Base-by-base conservation (phyloP, 257 asterid species). In the Vinca minor region DNA sequence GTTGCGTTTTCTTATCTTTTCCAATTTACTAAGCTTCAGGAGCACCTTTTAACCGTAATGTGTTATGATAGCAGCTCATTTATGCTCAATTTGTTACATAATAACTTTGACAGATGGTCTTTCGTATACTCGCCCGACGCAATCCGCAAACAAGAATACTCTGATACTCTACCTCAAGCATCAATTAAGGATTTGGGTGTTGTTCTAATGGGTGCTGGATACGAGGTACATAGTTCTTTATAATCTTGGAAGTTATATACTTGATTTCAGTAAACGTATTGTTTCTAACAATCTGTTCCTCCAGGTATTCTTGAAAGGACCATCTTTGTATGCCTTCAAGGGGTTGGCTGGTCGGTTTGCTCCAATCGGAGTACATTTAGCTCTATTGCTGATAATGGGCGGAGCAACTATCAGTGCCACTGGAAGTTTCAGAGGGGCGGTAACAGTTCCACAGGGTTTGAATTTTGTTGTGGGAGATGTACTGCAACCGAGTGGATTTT, bases 381-480 rank as follows among this genome's bases (percentile, higher is more conserved):
- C 96, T 1, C 59, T 92, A 75, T 75, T 89, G 56, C 77, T 92
- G 29, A 70, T 85, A 67, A 92, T 92, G 98, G 79, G 74, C 2
- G 98, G 96, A 55, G 98, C 95, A 77, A 92, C 94, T 75, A 79
- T 92, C 35, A 87, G 87, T 76, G 96, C 96, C 31, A 64, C 79
- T 47, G 91, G 96, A 47, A 89, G 95, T 78, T 89, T 82, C 58
- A 69, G 84, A 74, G 98, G 95, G 39, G 75, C 87, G 0, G 89
- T 87, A n/a, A 85, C 85, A 26, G 96, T 92, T 64, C 96, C 96
- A 15, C 96, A 87, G 54, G 86, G 98, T 71, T 72, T 92, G 69
- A 82, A 87, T 76, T 85, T 89, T 68, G 85, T 85, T 23, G 76
- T 84, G 17, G 98, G 91, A 21, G 97, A 89, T 29, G 86, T 84